Conservation (phyloP, 164 flowering plant genomes). For the Chimonanthus salicifolius region DNA sequence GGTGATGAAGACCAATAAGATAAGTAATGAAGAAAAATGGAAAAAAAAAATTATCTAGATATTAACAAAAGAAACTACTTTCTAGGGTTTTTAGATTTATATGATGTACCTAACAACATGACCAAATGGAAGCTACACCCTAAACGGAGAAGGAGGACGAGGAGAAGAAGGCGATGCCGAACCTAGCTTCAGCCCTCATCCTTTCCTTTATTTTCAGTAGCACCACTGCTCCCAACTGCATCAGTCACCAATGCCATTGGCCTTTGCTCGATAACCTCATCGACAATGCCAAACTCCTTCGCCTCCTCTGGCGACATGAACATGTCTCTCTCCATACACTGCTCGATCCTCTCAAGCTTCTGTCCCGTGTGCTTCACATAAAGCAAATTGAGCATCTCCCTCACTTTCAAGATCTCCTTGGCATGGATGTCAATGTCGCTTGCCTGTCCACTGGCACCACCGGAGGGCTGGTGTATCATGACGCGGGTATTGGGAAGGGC, state of each 20-base stretch:
- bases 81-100: too few species aligned
- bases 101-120: too few species aligned
- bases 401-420: slow-evolving; percentile 69
- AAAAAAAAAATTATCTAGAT: too few species aligned
- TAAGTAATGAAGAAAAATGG: too few species aligned
- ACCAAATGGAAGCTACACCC: too few species aligned
- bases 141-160: too few species aligned
- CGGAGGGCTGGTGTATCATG: slow-evolving; percentile 96
- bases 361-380: slow-evolving; percentile 86
- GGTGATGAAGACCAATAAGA: too few species aligned
- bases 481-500: slow-evolving; percentile 83
- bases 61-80: too few species aligned
- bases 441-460: slow-evolving; percentile 91
- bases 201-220: slow-evolving; percentile 30
- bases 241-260: slow-evolving; percentile 78
- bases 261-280: slow-evolving; percentile 81
- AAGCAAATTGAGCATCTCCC: slow-evolving; percentile 68
- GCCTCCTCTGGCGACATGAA: slow-evolving; percentile 95
- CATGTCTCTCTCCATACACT: slow-evolving; percentile 85
- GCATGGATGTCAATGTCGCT: slow-evolving; percentile 78
- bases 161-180: too few species aligned
- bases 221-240: slow-evolving; percentile 45
- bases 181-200: slow-evolving; percentile 26
- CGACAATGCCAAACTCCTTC: slow-evolving; percentile 87
- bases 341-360: slow-evolving; percentile 52